A percentile compares a stretch with the other conserved stretches of the same genome.
phyloP scores from a whole-genome alignment of 345 rosid genomes.

The Combretum micranthum region DNA sequence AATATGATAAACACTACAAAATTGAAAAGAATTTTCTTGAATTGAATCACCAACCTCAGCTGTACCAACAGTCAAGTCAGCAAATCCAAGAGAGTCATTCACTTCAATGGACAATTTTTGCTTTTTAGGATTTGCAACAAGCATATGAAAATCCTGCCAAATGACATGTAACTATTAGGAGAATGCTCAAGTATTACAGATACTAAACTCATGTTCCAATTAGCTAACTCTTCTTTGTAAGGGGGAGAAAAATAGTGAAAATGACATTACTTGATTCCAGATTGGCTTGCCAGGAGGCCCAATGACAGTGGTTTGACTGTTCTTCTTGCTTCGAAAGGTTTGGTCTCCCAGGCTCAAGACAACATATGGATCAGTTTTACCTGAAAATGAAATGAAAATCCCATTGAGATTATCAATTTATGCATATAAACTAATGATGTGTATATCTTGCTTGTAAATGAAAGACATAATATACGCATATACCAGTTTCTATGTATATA shows the following conservation, averaged over 20 bases:
- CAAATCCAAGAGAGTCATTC: slow-evolving; percentile 81
- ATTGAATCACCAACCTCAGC: slow-evolving; percentile 56
- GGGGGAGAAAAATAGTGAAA: slow-evolving; percentile 8
- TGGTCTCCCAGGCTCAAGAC: slow-evolving; percentile 76
- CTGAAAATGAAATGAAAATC: slow-evolving; percentile 29
- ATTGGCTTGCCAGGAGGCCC: slow-evolving; percentile 97
- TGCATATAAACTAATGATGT: too few relatives aligned
- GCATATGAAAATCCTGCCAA: slow-evolving; percentile 90
- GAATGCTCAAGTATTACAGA: background rate
- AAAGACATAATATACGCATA: too few relatives aligned
- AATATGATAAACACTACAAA: too few relatives aligned
- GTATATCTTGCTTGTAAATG: too few relatives aligned
- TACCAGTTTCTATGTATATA: background rate
- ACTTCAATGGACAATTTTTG: slow-evolving; percentile 75
- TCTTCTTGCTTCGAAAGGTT: slow-evolving; percentile 85
- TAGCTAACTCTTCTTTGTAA: slow-evolving; percentile 7
- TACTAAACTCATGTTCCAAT: slow-evolving; percentile 1
- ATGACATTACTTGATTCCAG: slow-evolving; percentile 85
- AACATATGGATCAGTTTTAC: slow-evolving; percentile 98
- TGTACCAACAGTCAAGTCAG: slow-evolving; percentile 64
- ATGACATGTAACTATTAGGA: background rate
- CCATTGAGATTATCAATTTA: slow-evolving; percentile 1
- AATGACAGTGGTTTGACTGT: slow-evolving; percentile 91
- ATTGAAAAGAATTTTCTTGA: too few relatives aligned
- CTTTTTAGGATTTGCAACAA: slow-evolving; percentile 82